Conservation (phyloP, 805 yeast genomes). For the Yarrowia sp. region DNA sequence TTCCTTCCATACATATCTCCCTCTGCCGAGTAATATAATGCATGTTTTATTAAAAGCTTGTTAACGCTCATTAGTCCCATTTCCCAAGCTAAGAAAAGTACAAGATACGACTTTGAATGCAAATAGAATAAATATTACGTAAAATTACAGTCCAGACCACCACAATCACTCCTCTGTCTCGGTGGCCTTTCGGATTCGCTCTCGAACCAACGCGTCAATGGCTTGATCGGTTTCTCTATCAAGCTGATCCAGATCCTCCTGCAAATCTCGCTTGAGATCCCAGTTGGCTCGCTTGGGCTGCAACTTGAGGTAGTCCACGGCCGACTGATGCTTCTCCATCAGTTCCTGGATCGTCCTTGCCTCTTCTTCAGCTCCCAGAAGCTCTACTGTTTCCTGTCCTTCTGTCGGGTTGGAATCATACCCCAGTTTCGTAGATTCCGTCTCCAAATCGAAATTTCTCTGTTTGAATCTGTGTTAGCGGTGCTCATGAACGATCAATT, state of each 20-base stretch:
- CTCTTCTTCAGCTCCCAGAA: constrained; percentile 34
- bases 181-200: constrained; percentile 32
- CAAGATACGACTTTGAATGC: background rate
- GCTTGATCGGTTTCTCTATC: constrained; percentile 46
- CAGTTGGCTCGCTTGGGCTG: constrained; percentile 26
- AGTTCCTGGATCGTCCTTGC: constrained; percentile 20
- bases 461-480: constrained; percentile 26
- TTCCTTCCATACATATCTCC: no score
- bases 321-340: constrained; percentile 30
- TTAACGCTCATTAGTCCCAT: no score
- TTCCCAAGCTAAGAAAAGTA: no score
- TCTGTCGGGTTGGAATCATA: constrained; percentile 36
- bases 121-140: background rate
- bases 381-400: constrained; percentile 43
- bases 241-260: constrained; percentile 42
- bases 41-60: no score
- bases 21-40: no score
- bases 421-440: constrained; percentile 36
- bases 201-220: constrained; percentile 43
- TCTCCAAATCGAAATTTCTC: constrained; percentile 37
- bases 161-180: background rate
- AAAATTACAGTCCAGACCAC: background rate
- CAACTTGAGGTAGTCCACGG: constrained; percentile 31
- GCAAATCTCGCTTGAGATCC: constrained; percentile 38
- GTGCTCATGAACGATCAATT: background rate